phyloP scores from a whole-genome alignment of 306 rosid species.

The Vigna reflexopilosa region DNA sequence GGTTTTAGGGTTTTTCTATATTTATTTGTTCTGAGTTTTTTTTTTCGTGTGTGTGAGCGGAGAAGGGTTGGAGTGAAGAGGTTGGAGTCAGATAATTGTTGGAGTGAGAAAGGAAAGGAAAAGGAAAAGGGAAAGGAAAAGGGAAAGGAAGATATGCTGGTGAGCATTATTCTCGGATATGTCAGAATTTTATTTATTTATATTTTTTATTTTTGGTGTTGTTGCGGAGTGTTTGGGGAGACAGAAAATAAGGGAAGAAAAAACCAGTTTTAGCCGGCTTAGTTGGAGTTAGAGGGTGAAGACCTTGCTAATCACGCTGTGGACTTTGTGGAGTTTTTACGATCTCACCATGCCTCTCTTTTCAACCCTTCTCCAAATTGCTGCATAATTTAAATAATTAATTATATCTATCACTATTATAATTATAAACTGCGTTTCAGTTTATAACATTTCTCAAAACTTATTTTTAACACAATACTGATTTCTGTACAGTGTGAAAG shows the following conservation, averaged over 20 bases:
- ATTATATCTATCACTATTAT: no score
- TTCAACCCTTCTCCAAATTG: neutral
- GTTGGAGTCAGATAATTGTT: slow-evolving; percentile 4
- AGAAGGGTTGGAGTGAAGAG: slow-evolving; percentile 9
- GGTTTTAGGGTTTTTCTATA: neutral
- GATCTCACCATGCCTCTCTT: neutral
- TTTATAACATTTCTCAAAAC: no score
- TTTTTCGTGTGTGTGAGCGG: neutral
- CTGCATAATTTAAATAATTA: no score
- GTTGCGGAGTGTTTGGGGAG: slow-evolving; percentile 14
- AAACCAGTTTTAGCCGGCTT: slow-evolving; percentile 32
- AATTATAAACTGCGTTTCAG: no score
- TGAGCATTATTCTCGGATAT: slow-evolving; percentile 43
- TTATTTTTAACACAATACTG: no score
- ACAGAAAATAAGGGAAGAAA: neutral
- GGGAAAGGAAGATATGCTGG: slow-evolving; percentile 14
- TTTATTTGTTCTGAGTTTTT: neutral
- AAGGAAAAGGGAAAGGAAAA: no score
- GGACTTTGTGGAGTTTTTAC: neutral
- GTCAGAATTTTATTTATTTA: slow-evolving; percentile 33
- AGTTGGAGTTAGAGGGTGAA: neutral
- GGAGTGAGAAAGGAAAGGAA: neutral
- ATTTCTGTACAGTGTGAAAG: neutral
- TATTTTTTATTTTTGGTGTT: neutral
- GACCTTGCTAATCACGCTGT: slow-evolving; percentile 23